These are phyloP conservation scores for Blastomyces percursus DNA, from an alignment of 2,329 filamentous ascomycete species.

Conservation along the genomic window DNA sequence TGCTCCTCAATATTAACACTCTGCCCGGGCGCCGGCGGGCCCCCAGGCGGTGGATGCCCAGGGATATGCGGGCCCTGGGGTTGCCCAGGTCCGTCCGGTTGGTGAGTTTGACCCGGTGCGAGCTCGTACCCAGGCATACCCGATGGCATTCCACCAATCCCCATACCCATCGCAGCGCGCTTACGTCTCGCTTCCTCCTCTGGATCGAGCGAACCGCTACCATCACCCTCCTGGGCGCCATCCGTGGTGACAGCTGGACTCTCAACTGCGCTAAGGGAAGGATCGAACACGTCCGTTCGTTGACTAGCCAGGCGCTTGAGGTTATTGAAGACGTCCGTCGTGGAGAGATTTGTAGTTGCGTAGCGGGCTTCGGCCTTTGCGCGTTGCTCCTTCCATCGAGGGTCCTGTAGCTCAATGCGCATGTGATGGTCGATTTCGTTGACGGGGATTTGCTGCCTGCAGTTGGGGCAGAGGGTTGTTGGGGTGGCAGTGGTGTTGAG, in stretches of 20 bases:
- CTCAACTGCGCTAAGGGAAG: constrained; percentile 23
- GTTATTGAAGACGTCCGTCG: constrained; percentile 81
- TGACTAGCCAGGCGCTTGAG: constrained; percentile 89
- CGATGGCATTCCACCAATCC: constrained; percentile 47
- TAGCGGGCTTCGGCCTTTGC: constrained; percentile 77
- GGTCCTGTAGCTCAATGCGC: constrained; percentile 87
- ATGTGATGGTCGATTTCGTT: constrained; percentile 87
- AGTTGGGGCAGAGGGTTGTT: constrained; percentile 74
- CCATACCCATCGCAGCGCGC: constrained; percentile 48
- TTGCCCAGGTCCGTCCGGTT: constrained; percentile 35
- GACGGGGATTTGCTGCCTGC: constrained; percentile 77
- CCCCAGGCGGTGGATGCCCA: constrained; percentile 4
- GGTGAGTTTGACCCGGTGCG: constrained; percentile 32
- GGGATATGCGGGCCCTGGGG: constrained; percentile 20
- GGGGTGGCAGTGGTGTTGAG: constrained; percentile 53
- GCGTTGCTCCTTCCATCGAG: constrained; percentile 90
- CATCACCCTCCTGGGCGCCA: neutral
- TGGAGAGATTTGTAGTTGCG: constrained; percentile 74
- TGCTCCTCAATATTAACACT: constrained; percentile 73
- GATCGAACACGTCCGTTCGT: constrained; percentile 76
- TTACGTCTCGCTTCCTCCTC: constrained; percentile 69
- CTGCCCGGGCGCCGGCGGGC: constrained; percentile 23
- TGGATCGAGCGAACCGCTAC: constrained; percentile 42
- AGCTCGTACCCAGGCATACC: constrained; percentile 1
- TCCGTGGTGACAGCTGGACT: neutral